Base-by-base conservation (phyloP, 108 stramenopile species). In the Discostella pseudostelligera region DNA sequence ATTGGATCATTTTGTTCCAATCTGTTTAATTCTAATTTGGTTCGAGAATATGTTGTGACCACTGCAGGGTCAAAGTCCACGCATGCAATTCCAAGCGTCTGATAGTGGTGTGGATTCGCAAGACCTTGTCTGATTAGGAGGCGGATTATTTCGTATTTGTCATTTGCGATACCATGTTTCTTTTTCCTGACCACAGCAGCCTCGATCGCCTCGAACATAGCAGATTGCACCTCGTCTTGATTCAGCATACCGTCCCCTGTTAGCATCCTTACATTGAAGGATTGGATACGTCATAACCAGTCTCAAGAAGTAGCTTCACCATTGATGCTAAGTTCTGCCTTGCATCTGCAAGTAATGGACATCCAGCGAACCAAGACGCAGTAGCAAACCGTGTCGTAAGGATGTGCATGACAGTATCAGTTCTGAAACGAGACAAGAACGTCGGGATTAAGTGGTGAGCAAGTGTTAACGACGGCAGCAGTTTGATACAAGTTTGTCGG, bases 301-400 rank as follows among this genome's bases (percentile, higher is more conserved):
- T 74, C 44, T 85, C 84, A 14, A 88, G 51, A 17, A 88, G 69
- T 2, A 88, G 73, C 14, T 69, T 65, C 24, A 84, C 66, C 85
- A 90, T 87, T 25, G 86, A 82, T 1, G 84, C 24, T 37, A 70
- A 74, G 3, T 59, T 66, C 28, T 66, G 71, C 56, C 67, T 79
- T 14, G 78, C 73, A 8, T 87, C 89, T 65, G 84, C 83, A 36
- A 65, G 56, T 48, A 90, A 53, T 16, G 89, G 81, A 63, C 84
- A 86, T 12, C 62, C 39, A 9, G 44, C 67, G 56, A 76, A 76
- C 62, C 66, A 68, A 25, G 67, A 32, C 3, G 49, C 22, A 29
- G 61, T 63, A 55, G 37, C 42, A 46, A 64, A 59, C 8, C 75
- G 64, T 44, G 75, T 85, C 74, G 85, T 78, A 29, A 92, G 67